Evolutionary conservation across 352 stramenopile genomes (phyloP).

Genomic region (Nothophytophthora sp.): DNA sequence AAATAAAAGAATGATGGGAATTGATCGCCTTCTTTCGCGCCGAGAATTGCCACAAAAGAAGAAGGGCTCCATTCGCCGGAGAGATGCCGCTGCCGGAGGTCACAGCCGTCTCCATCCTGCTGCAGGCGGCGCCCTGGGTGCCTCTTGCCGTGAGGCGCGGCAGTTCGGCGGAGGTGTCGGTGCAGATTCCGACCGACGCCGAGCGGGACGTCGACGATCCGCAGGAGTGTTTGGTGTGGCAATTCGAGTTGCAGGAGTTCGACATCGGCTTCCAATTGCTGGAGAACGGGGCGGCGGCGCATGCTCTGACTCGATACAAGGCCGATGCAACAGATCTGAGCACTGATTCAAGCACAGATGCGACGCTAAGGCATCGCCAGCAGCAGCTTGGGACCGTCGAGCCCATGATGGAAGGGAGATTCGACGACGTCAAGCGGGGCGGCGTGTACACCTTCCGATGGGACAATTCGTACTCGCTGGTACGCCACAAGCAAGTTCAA

Average conservation of each 20-base stretch:
- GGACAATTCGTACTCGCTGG: slow-evolving; percentile 80
- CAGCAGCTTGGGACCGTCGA: slow-evolving; percentile 10
- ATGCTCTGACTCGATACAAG: slow-evolving; percentile 41
- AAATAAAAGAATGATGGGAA: too few species aligned
- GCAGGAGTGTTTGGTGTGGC: slow-evolving; percentile 54
- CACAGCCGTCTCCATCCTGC: slow-evolving; percentile 45
- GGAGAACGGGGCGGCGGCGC: slow-evolving; percentile 33
- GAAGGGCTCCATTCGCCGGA: slow-evolving; percentile 9
- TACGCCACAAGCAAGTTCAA: slow-evolving; percentile 63
- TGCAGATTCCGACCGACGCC: slow-evolving; percentile 23
- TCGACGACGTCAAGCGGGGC: slow-evolving; percentile 30
- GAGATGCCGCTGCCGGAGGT: too few species aligned
- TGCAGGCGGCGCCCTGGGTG: slow-evolving; percentile 57
- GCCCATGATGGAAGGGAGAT: slow-evolving; percentile 32
- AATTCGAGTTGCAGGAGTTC: slow-evolving; percentile 61
- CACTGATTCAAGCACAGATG: background rate
- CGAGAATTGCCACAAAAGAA: slow-evolving; percentile 8
- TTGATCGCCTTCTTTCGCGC: slow-evolving; percentile 27
- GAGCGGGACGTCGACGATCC: slow-evolving; percentile 8
- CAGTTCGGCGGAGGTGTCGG: slow-evolving; percentile 45
- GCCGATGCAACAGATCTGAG: slow-evolving; percentile 10
- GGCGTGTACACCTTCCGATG: slow-evolving; percentile 61
- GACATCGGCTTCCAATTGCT: slow-evolving; percentile 69
- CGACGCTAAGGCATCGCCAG: too few species aligned
- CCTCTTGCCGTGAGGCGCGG: slow-evolving; percentile 51